Base-by-base conservation (phyloP, 352 stramenopile species). In the Aphanomyces euteiches region DNA sequence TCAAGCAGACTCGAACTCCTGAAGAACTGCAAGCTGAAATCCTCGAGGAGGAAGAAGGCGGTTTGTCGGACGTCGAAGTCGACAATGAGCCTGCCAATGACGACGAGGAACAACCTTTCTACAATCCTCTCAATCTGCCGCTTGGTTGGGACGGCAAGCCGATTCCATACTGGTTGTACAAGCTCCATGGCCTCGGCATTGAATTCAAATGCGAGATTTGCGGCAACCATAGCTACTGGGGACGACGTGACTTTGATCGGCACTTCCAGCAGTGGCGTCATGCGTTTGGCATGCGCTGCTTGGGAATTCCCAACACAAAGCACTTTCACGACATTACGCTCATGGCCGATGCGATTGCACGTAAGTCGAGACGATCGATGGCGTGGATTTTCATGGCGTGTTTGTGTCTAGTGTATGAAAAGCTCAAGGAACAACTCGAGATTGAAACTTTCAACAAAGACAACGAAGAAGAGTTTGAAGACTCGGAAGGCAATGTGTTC, bases 101-200 rank as follows among this genome's bases (percentile, higher is more conserved):
- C 34, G 81, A 87, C n/a, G 95, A 99, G 40, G 96, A 99, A 74
- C 90, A 96, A 64, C 93, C 96, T 36, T 98, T 99, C 67, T 99
- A 99, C 85, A 99, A 99, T 78, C 97, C 97, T 37, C 93, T 99
- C 65, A 99, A 99, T 77, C 81, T 99, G 36, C 97, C 97, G 21
- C 85, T 99, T 37, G 97, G 96, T 61, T 99, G 94, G 95, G 97
- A 99, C 79, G 97, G 97, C 53, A 99, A 99, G 73, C 97, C 97
- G 15, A 99, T 99, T 74, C 97, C 97, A 5, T 99, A 99, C 74
- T 99, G 97, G 97, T 82, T 99, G 63, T 99, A 99, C 88, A 99
- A 99, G 83, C 82, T 99, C 38, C 97, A 99, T 75, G 97, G 97
- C 2, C 90, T 99, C 34, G 97, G 98, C 72, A 90, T 98, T 56